Base-by-base conservation (phyloP, 78 protist genomes). In the Mastigamoeba balamuthi region DNA sequence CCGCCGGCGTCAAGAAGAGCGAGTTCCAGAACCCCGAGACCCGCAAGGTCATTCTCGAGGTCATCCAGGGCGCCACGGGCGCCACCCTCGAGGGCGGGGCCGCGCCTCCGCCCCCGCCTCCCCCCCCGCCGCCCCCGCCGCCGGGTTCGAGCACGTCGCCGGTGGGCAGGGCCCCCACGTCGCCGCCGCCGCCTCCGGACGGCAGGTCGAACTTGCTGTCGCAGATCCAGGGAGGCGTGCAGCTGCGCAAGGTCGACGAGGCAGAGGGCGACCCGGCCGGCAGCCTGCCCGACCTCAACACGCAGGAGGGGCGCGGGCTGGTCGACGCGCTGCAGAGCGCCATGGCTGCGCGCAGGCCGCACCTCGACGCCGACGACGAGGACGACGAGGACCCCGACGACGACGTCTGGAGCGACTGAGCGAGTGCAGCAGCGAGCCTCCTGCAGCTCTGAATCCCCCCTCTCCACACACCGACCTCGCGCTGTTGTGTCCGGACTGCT, bases 61-160 rank as follows among this genome's bases (percentile, higher is more conserved):
- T 29, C n/a, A n/a, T 66, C 29, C n/a, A 66, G 64, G 70, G 29
- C 37, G 9, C 10, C 29, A 30, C 37, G n/a, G 70, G 37, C 36
- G 37, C 70, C 36, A 28, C 70, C n/a, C 30, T 10, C 70, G 30
- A 25, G 9, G 36, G 23, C 36, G 29, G 70, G 36, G 64, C 70
- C n/a, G 23, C 70, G 10, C 10, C 70, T 17, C 70, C 70, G 36
- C n/a, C 64, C 29, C 64, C 64, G 70, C 70, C 70, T 28, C 65
- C 70, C 25, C 70, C 70, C 36, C 70, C 70, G n/a, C 70, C 70
- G 10, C 70, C 70, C 10, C 70, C 70, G 25, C 70, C 70, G 10
- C 70, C 70, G 25, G 58, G 58, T 17, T 17, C 58, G 17, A 48
- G 58, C 58, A 17, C 17, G 17, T 48, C 17, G 17, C 17, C 17